A percentile compares a stretch with the other conserved stretches of the same genome.
Conservation (phyloP, 768 basidiomycete species). For the Calocybe indica region DNA sequence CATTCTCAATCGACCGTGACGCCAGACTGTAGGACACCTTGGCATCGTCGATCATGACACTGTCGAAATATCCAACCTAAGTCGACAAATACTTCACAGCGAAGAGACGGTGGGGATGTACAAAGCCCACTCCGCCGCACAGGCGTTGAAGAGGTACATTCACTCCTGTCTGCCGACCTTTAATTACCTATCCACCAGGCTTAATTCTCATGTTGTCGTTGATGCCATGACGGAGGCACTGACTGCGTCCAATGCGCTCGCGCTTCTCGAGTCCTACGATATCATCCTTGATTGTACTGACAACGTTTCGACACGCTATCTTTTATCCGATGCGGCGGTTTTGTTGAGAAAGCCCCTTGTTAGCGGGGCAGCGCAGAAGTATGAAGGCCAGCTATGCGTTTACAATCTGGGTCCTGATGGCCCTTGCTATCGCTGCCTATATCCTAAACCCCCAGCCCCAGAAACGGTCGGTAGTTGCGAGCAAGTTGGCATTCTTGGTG, state of each 20-base stretch:
- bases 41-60: constrained; percentile 86
- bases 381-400: constrained; percentile 73
- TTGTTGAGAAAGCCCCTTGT: constrained; percentile 75
- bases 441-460: constrained; percentile 70
- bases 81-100: constrained; percentile 88
- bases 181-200: constrained; percentile 34
- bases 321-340: constrained; percentile 84
- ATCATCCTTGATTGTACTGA: constrained; percentile 93
- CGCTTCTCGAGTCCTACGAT: constrained; percentile 57
- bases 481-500: constrained; percentile 84
- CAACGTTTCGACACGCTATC: constrained; percentile 87
- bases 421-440: constrained; percentile 93
- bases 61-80: constrained; percentile 86
- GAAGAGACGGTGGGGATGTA: constrained; percentile 66
- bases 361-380: constrained; percentile 87
- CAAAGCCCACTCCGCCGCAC: constrained; percentile 80
- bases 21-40: constrained; percentile 54
- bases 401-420: constrained; percentile 67
- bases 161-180: background rate
- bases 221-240: constrained; percentile 51
- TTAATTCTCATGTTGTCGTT: constrained; percentile 67
- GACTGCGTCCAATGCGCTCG: constrained; percentile 55
- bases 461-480: constrained; percentile 73
- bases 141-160: constrained; percentile 56
- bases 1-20: background rate